Base-by-base conservation (phyloP, 306 rosid genomes). In the Citrullus mucosospermus region DNA sequence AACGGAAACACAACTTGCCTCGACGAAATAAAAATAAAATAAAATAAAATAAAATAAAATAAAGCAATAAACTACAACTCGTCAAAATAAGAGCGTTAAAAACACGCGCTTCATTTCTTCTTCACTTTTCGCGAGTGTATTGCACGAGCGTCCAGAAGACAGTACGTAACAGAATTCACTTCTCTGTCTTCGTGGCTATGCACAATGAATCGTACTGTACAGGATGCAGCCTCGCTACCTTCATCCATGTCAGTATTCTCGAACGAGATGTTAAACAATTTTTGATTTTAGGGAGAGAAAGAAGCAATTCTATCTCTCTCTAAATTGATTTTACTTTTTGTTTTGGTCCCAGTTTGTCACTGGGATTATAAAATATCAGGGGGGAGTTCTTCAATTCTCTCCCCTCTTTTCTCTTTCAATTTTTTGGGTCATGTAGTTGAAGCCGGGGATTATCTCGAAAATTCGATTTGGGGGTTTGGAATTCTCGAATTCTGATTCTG, bases 401-500 rank as follows among this genome's bases (percentile, higher is more conserved):
- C 2, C 2, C 18, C 38, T 43, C n/a, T 41, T 72, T 18, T 46
- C 17, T 44, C 75, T 46, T 13, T 28, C 41, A 13, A 34, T 32
- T 54, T 25, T 34, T 3, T 51, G 63, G 46, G 30, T 75, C 17
- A 53, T 75, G 46, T 32, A 53, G 50, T 75, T 43, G n/a, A 32
- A 18, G 30, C 4, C 54, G 78, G 22, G 6, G 25, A 9, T 46
- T 18, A 44, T 46, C 16, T 48, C 10, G 17, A 20, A 39, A 63
- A 54, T 9, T 28, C 53, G 59, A 8, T 48, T 48, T 71, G 59
- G 11, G 43, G 18, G 43, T 53, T 44, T 56, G 6, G 32, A n/a
- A 16, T 73, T 81, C 58, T 46, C 65, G 12, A 68, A 12, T 75
- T 75, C 44, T 14, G 55, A 54, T 55, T 78, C 82, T 72, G 67